Evolutionary conservation across 345 rosid genomes (phyloP).

Genomic region (Syzygium jambos): DNA sequence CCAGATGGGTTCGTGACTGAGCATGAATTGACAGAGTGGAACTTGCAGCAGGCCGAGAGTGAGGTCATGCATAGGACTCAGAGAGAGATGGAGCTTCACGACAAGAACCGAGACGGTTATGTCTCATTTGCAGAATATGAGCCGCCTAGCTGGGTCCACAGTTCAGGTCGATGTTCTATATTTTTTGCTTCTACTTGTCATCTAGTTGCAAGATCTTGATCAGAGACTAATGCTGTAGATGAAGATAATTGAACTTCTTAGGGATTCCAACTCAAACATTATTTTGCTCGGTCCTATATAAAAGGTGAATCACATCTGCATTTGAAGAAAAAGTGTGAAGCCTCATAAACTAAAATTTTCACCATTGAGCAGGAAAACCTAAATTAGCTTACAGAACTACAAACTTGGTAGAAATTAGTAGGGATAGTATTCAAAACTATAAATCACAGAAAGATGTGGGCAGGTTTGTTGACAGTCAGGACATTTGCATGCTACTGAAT

Average conservation of each 20-base stretch:
- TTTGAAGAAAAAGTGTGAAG: not conserved
- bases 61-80: constrained; percentile 75
- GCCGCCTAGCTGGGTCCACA: constrained; percentile 82
- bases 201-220: not conserved
- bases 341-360: not conserved
- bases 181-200: not conserved
- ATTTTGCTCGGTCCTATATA: not conserved
- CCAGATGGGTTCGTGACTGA: constrained; percentile 65
- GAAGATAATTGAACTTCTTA: not conserved
- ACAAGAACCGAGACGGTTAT: constrained; percentile 76
- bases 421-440: not conserved
- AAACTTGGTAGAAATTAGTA: not conserved
- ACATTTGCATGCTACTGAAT: not conserved
- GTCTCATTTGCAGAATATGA: constrained; percentile 79
- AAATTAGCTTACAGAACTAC: not conserved
- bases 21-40: constrained; percentile 85
- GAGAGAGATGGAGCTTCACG: constrained; percentile 90
- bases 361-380: not conserved
- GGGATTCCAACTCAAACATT: not conserved
- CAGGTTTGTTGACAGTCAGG: not conserved
- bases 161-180: constrained; percentile 33
- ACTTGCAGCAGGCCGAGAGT: constrained; percentile 53
- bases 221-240: not conserved
- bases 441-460: not conserved
- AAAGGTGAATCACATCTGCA: not conserved